Percentiles rank a stretch among this genome's conserved stretches.
These are phyloP conservation scores for Trichoderma cornu-damae DNA, from an alignment of 2,329 filamentous ascomycete species.

Conservation along the genomic window DNA sequence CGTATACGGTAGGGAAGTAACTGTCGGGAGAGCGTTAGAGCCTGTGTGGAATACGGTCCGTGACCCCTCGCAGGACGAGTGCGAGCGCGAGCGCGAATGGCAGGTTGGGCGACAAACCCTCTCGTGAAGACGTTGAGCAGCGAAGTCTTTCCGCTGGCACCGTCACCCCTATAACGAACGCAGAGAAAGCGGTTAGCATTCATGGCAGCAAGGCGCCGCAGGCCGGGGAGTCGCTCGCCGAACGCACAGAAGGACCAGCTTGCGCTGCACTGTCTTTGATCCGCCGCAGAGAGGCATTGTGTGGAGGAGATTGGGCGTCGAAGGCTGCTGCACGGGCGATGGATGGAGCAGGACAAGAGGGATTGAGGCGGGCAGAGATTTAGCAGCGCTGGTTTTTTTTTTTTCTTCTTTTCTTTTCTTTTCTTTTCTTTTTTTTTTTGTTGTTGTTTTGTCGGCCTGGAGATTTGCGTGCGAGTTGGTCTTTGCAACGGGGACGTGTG, in stretches of 20 bases:
- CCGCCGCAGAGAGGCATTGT: slow-evolving; percentile 53
- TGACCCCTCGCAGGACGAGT: not conserved
- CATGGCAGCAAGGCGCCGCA: not conserved
- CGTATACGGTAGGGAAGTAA: slow-evolving; percentile 97
- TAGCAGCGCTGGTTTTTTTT: no score
- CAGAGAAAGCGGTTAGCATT: not conserved
- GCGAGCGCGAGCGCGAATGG: not conserved
- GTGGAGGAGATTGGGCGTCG: not conserved
- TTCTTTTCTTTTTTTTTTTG: no score
- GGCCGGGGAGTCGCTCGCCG: not conserved
- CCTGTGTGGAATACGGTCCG: slow-evolving; percentile 19
- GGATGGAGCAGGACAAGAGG: not conserved
- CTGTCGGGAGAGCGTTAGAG: slow-evolving; percentile 39
- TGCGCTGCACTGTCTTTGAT: slow-evolving; percentile 84
- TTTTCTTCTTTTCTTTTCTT: no score
- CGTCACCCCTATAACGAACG: slow-evolving; percentile 66
- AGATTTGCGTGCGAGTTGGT: no score
- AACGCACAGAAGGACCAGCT: slow-evolving; percentile 81
- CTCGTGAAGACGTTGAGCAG: slow-evolving; percentile 96
- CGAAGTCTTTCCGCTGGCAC: slow-evolving; percentile 95
- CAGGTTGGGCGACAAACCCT: slow-evolving; percentile 57
- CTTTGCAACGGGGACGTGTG: not conserved
- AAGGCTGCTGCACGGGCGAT: not conserved
- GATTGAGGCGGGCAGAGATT: no score
- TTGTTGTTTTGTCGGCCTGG: no score